Percentiles rank a stretch among this genome's conserved stretches.
Conservation (phyloP, 164 flowering plant genomes). For the Vitis rotundifolia region DNA sequence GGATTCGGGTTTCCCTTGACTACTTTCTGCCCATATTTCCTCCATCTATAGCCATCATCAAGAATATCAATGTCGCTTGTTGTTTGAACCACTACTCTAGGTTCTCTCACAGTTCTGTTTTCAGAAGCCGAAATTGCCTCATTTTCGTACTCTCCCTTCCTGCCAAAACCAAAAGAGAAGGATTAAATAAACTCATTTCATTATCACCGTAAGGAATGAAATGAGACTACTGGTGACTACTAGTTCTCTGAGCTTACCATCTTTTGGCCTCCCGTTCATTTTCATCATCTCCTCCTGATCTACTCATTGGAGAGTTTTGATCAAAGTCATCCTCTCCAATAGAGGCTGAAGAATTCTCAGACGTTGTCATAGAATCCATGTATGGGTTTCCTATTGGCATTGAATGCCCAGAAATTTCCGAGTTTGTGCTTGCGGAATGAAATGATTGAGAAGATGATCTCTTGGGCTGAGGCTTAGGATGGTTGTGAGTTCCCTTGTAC, state of each 20-base stretch:
- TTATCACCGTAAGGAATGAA: background rate
- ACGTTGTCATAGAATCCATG: constrained; percentile 38
- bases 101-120: constrained; percentile 78
- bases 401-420: constrained; percentile 34
- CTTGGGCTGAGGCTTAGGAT: constrained; percentile 76
- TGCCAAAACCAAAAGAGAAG: constrained; percentile 26
- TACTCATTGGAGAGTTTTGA: constrained; percentile 45
- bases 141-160: constrained; percentile 73
- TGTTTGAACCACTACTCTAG: constrained; percentile 87
- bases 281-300: constrained; percentile 50
- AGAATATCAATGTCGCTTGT: constrained; percentile 89
- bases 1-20: constrained; percentile 95
- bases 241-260: constrained; percentile 42
- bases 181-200: background rate
- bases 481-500: constrained; percentile 82
- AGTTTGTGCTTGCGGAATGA: constrained; percentile 17
- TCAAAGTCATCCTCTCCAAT: constrained; percentile 64
- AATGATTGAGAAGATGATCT: constrained; percentile 45
- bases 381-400: constrained; percentile 19
- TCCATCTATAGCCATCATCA: constrained; percentile 91
- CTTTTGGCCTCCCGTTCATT: constrained; percentile 66
- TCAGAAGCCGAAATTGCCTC: constrained; percentile 56
- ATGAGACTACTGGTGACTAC: background rate
- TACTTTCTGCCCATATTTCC: constrained; percentile 95
- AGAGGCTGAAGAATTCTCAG: constrained; percentile 68